Base-by-base conservation (phyloP, 495 filamentous ascomycete species). In the Aspergillus olivimuriae region DNA sequence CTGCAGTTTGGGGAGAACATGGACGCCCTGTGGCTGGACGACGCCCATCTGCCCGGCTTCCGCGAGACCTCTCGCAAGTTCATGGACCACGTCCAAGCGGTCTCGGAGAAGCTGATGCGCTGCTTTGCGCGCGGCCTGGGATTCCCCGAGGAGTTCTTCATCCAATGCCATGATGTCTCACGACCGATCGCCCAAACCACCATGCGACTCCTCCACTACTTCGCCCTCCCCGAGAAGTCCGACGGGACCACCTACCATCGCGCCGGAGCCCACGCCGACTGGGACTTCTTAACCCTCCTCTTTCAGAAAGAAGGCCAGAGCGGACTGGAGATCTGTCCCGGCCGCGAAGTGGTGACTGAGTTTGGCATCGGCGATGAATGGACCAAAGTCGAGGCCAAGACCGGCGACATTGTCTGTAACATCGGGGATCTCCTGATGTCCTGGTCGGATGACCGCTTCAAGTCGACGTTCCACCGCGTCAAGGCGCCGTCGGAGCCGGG, bases 391-490 rank as follows among this genome's bases (percentile, higher is more conserved):
- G 74, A 78, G 55, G 70, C 77, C 1, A 56, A 53, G 3, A 68
- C 65, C 0, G 80, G 75, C 1, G 78, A 80, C 47, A 78, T 82
- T 37, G 77, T 82, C 10, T 82, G 78, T 48, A 86, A 83, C 51
- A 82, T 84, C 44, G 81, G 81, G 11, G 80, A 84, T 54, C 63
- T 84, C 51, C 67, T 86, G 20, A 83, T 84, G 80, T 74, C 68
- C 11, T 84, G 81, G 78, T 80, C 73, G 35, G 81, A 84, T 49
- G 82, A 84, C 53, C 71, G 80, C 22, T 82, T 84, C 61, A 83
- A 83, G 60, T 78, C 74, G 33, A 78, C 75, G 0, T 80, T 80
- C 39, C 80, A 82, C 48, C 72, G 78, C 1, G 77, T 81, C 22
- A 76, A 75, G 60, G 77, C 78, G 30, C 78, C 79, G 9, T 65